phyloP scores from a whole-genome alignment of 768 basidiomycete genomes.

The Hericium rajendrae region DNA sequence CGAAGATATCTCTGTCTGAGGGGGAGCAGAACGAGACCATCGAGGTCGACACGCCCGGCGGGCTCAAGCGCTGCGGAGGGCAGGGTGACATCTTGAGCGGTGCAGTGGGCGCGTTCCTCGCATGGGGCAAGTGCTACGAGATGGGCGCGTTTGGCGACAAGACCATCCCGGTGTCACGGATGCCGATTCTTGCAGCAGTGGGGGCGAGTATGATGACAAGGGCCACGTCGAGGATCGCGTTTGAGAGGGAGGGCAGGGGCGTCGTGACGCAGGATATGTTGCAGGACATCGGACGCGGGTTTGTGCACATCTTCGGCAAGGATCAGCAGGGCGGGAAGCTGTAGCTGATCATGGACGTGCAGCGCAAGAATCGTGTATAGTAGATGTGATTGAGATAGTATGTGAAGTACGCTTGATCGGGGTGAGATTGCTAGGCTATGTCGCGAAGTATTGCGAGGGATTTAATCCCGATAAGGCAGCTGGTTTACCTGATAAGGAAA shows the following conservation, averaged over 20 bases:
- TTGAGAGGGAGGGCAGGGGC: slow-evolving; percentile 63
- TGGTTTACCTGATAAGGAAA: not conserved
- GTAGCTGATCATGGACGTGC: slow-evolving; percentile 14
- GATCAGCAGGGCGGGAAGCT: slow-evolving; percentile 31
- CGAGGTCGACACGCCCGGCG: slow-evolving; percentile 65
- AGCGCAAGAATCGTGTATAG: not conserved
- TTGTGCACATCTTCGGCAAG: slow-evolving; percentile 61
- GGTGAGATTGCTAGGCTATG: not conserved
- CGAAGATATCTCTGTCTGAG: slow-evolving; percentile 23
- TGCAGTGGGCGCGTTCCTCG: slow-evolving; percentile 77
- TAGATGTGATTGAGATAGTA: too few species aligned
- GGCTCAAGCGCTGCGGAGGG: slow-evolving; percentile 88
- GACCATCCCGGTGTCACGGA: slow-evolving; percentile 44
- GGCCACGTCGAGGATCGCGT: slow-evolving; percentile 69
- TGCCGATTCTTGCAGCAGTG: slow-evolving; percentile 79
- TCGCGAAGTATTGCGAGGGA: too few species aligned
- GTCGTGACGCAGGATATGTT: slow-evolving; percentile 54
- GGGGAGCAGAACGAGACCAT: slow-evolving; percentile 35
- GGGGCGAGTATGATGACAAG: slow-evolving; percentile 87
- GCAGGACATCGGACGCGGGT: slow-evolving; percentile 49
- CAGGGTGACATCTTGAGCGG: slow-evolving; percentile 95
- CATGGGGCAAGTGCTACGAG: slow-evolving; percentile 94
- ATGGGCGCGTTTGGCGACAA: slow-evolving; percentile 66
- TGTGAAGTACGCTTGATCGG: too few species aligned
- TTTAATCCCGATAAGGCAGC: not conserved